phyloP scores from a whole-genome alignment of 1,139 yeast genomes.

The Diutina pseudorugosa region DNA sequence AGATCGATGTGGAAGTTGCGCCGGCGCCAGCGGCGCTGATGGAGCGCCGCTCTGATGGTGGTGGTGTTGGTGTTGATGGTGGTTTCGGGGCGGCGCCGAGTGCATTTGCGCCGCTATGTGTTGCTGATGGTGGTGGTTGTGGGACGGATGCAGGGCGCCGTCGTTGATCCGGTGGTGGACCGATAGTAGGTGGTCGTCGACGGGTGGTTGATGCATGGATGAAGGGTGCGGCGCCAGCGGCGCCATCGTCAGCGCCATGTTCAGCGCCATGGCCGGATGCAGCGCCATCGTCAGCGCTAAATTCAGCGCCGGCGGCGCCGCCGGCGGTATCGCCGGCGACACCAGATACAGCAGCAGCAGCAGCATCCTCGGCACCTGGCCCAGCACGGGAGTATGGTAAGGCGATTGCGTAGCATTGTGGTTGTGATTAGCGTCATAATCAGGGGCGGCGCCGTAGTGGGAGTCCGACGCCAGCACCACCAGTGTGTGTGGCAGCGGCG shows the following conservation, averaged over 20 bases:
- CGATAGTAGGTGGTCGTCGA: neutral
- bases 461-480: neutral
- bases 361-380: neutral
- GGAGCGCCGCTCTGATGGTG: neutral
- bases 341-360: neutral
- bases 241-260: neutral
- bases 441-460: neutral
- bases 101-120: too few species aligned
- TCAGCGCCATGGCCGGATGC: too few species aligned
- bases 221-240: neutral
- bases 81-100: neutral
- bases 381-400: neutral
- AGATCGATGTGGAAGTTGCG: conserved; percentile 1
- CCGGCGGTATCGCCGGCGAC: neutral
- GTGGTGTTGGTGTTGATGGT: neutral
- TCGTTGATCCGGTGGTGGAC: neutral
- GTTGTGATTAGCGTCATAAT: neutral
- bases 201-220: too few species aligned
- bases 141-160: neutral
- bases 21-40: neutral
- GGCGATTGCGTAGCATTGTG: neutral
- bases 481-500: neutral
- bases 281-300: too few species aligned
- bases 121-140: neutral
- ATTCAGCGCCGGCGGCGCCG: neutral